Evolutionary conservation across 345 rosid species (phyloP), one percentile per base, ranked within the genome.

Genomic region (Camelina hispida): DNA sequence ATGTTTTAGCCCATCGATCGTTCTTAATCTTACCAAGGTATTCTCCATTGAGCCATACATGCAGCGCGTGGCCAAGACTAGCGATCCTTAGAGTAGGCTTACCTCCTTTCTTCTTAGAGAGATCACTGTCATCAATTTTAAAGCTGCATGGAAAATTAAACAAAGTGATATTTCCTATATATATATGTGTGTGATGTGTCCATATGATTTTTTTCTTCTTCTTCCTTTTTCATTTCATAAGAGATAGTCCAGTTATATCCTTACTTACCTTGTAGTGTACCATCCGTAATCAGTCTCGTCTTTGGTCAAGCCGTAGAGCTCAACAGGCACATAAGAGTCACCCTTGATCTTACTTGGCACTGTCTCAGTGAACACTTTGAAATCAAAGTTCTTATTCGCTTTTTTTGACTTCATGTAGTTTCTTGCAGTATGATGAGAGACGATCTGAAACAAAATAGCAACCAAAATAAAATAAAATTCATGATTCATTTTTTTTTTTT

Each of bases 31-130:
- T 79, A 89, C 98, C 98, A 20, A 87, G 62, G 52, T 81, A 82
- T 80, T 91, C 81, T 10, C 93, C 97, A 74, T 93, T 93, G 20
- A 88, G 87, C 63, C 88, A 91, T 15, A 74, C 93, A 69, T 79
- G 80, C 80, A 93, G 56, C n/a, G 90, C 90, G 47, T 93, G 98
- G 32, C 96, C 98, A 55, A 91, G 90, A 86, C 97, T 91, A 17
- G 94, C 89, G 56, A 93, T 61, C 28, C 87, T 52, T 60, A 93
- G 70, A 77, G 84, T 83, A 3, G 90, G 85, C 51, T 48, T 48
- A 62, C 59, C 72, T 16, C 77, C 79, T 58, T 84, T 81, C 55
- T 58, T 78, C 53, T 80, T 69, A 12, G 48, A 38, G 12, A 89
- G 71, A 75, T 91, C 94, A 10, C 61, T 61, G 4, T 71, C 57